Base-by-base conservation (phyloP, 305 asterid genomes). In the Solanum aculeatissimum region DNA sequence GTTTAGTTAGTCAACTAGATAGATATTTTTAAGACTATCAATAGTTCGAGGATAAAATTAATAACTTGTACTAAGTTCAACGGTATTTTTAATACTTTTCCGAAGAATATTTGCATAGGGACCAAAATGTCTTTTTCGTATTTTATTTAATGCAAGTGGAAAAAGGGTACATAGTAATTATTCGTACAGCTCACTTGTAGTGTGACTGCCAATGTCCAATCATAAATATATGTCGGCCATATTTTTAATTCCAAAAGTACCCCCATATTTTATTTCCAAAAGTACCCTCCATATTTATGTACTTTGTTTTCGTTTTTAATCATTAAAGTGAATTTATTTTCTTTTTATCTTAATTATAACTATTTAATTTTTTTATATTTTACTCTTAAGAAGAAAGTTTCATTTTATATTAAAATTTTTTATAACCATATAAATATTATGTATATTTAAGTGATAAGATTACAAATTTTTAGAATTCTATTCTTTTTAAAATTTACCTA, bases 171-270 rank as follows among this genome's bases (percentile, higher is more conserved):
- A 29, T n/a, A 18, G 82, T 82, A 84, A 86, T 83, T 80, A 68
- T 78, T 87, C 84, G 85, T 88, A 92, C 96, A 90, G 91, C 95
- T 89, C 91, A 92, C 55, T 40, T 85, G 75, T 69, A 84, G 84
- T 88, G 84, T 88, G 86, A 78, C 71, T 87, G 83, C 81, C 81
- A 81, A 92, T 35, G 23, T 27, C 68, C 85, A 84, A 84, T 38
- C 74, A 84, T 78, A 82, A 77, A 85, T 72, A 85, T 82, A 87
- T 86, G 83, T 83, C 85, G 62, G 70, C 83, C 25, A 47, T 21
- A 82, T 27, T 71, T 47, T 32, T 27, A 13, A 86, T 47, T 51
- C 87, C 90, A 10, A 85, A 90, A 92, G 21, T 81, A 82, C 85
- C 92, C 91, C 35, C 3, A 25, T 65, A 40, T 9, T 74, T 47